Conservation (phyloP, 2,329 filamentous ascomycete genomes). For the Clonostachys byssicola region DNA sequence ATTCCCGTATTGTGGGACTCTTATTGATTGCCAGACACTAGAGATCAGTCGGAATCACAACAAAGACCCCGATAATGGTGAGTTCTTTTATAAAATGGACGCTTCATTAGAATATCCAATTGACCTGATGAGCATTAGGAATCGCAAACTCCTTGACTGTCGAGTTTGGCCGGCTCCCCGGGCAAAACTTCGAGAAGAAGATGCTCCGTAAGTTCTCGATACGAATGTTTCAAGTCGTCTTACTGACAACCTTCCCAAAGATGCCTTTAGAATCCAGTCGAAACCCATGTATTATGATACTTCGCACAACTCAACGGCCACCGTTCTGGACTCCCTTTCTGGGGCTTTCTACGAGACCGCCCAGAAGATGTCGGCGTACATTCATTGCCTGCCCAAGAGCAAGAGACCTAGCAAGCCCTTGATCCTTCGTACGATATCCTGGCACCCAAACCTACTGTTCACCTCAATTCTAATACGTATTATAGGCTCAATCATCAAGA, state of each 20-base stretch:
- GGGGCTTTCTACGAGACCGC: conserved; percentile 74
- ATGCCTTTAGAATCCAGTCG: conserved; percentile 77
- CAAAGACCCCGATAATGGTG: conserved; percentile 29
- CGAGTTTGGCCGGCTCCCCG: conserved; percentile 67
- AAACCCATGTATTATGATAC: conserved; percentile 83
- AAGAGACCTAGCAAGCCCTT: conserved; percentile 55
- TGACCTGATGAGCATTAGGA: conserved; percentile 6
- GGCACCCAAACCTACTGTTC: too few relatives aligned
- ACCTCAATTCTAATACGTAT: not conserved
- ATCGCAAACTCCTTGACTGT: conserved; percentile 74
- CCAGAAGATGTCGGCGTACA: conserved; percentile 66
- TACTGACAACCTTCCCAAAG: conserved; percentile 19
- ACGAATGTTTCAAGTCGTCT: not conserved
- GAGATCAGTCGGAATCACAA: conserved; percentile 44
- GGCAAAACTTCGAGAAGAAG: conserved; percentile 77
- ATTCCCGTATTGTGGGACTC: conserved; percentile 89
- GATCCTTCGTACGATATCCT: conserved; percentile 52
- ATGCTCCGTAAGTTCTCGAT: conserved; percentile 52
- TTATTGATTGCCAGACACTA: conserved; percentile 71
- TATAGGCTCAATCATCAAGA: conserved; percentile 58
- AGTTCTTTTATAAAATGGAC: too few relatives aligned
- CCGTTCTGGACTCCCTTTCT: conserved; percentile 71
- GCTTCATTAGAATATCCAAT: too few relatives aligned
- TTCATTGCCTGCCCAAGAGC: conserved; percentile 48
- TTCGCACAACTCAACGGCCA: conserved; percentile 64